Evolutionary conservation across 805 yeast species (phyloP), one percentile per base, ranked within the genome.

Genomic region (Ogataea haglerorum): DNA sequence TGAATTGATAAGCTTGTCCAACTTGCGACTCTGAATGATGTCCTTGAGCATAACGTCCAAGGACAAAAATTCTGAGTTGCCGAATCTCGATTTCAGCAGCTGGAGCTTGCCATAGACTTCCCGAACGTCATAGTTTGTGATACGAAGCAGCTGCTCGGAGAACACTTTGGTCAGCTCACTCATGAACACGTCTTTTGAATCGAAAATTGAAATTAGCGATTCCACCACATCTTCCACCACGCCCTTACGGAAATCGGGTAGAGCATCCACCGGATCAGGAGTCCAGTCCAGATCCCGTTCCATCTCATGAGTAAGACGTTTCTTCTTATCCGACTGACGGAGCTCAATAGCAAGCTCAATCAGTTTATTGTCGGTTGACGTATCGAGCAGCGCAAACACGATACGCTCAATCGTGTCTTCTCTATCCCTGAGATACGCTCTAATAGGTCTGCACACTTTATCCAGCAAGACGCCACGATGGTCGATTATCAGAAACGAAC

Each of bases 211-310:
- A 2, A 85, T 70, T 23, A 88, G 65, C 0, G 87, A 76, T 47
- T 80, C 88, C 16, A 88, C 78, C 5, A 81, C 73, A 53, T 86
- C 95, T 30, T 76, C 73, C 16, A 74, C 78, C 32, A 72, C 70
- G 9, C 71, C 73, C 45, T 77, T 76, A 32, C 76, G 73, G 64
- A 85, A 88, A 58, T 87, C 95, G 0, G 90, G 86, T n/a, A 89
- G 73, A 0, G 96, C 95, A 63, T 88, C 96, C 12, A 85, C 73
- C 0, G 96, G 96, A 51, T 86, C 95, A 0, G 96, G 96, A 7
- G 60, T 59, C 96, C 96, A 87, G 34, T 73, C 66, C 2, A 78
- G 53, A 48, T 75, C 80, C 9, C 66, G 49, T 35, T 67, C 55
- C 28, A 72, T 77, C 30, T 75, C 77, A 5, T 22, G 53, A 37